Evolutionary conservation across 2,329 filamentous ascomycete genomes (phyloP), one percentile per base, ranked within the genome.

Genomic region (Aspergillus quadricinctus): DNA sequence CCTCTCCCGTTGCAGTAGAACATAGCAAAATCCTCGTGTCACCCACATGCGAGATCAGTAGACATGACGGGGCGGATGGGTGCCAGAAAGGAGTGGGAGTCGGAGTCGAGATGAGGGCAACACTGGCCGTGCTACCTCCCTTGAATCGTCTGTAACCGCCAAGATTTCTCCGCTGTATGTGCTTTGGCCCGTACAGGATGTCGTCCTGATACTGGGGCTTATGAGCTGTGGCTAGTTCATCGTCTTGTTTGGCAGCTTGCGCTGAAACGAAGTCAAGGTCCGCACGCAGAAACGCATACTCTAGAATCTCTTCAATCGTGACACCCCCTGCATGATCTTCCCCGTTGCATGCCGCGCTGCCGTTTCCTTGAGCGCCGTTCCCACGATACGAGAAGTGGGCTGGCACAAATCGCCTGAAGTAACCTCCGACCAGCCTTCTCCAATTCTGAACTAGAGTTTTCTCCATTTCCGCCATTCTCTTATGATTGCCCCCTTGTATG

Each of bases 81-180:
- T 97, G 90, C 94, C 94, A 99, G 75, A 96, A 99, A 0, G 94
- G 94, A 0, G 88, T 88, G 0, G 92, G 88, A 0, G 91, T 95
- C 0, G 93, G 92, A 0, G 94, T 97, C 0, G 92, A 96, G 55
- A 99, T 91, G 68, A 99, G 82, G 1, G 88, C 92, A 19, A 97
- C 79, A 19, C 91, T 96, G 45, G 90, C 92, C 1, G 94, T 99
- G 53, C 92, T 96, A 56, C 94, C 94, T 58, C 94, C 94, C 69
- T 92, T 90, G 79, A 97, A 97, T 57, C 91, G 88, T 28, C 81
- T 85, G 2, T 81, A 75, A 19, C 90, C 90, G 28, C 91, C 90
- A 59, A 96, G 93, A 27, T 69, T 69, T 48, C 66, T 54, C 25
- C 73, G 70, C 10, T 71, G 71, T 3, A 78, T 71, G 52, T 74